Evolutionary conservation across 2,329 filamentous ascomycete species (phyloP), one percentile per base, ranked within the genome.

Genomic region (Pestalotiopsis sp.): DNA sequence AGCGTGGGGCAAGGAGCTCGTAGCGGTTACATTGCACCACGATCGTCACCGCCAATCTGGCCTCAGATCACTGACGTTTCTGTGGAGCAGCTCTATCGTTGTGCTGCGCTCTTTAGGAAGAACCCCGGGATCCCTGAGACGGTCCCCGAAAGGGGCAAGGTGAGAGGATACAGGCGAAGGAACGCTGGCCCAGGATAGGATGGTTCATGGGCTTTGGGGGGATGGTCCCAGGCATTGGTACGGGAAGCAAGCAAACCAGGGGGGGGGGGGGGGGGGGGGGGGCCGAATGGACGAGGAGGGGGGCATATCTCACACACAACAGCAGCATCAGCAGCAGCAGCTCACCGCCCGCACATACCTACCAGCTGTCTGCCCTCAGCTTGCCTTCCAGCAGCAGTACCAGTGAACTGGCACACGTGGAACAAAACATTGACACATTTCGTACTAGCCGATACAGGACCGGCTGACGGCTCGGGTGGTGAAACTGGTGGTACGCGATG

Each of bases 21-120:
- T 62, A 36, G 59, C 31, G 59, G 59, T 20, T 62, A 36, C 59
- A 62, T 62, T 62, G 59, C 59, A 62, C 12, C 59, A 11, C 45
- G 59, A 62, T 62, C 27, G 59, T 62, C 59, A 62, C 59, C 59
- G 59, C 59, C 59, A 62, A 62, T 62, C 59, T 62, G 59, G 25
- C 57, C 57, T 27, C 57, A 23, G 23, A 27, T 27, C 57, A 36
- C 57, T 36, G 36, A 20, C n/a, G 59, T 20, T 20, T 39, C 59
- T 36, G 31, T 62, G 59, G 59, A 20, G 59, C 12, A 11, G 7
- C 5, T 59, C 27, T 62, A 17, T 52, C 45, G 20, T 14, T 52
- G 27, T 36, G 31, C 31, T 62, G 27, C 31, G 59, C 59, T 62
- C 59, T 36, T 36, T 39, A 13, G 31, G 14, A n/a, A 52, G 45